Evolutionary conservation across 805 yeast species (phyloP).

Genomic region (Sugiyamaella boreocaroliniensis): DNA sequence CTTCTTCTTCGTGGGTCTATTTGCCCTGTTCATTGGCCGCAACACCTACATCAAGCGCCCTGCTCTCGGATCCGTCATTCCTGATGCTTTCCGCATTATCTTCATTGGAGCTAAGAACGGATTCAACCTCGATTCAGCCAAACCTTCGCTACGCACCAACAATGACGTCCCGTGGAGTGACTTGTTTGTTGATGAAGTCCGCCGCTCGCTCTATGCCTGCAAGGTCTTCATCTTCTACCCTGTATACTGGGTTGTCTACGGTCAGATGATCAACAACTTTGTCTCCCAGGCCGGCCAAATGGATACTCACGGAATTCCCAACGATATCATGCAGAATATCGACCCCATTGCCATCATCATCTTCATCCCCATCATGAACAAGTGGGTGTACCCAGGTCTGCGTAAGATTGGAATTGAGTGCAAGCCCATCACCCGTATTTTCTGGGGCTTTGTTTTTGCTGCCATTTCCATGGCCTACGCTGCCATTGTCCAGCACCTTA

Average conservation of each 20-base stretch:
- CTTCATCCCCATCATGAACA: conserved; percentile 69
- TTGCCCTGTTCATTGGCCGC: conserved; percentile 47
- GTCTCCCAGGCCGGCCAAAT: conserved; percentile 68
- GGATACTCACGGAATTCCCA: conserved; percentile 72
- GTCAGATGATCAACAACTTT: conserved; percentile 67
- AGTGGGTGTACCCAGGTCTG: conserved; percentile 48
- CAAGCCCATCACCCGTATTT: conserved; percentile 66
- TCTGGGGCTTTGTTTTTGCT: conserved; percentile 62
- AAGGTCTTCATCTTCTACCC: conserved; percentile 67
- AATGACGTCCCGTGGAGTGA: conserved; percentile 50
- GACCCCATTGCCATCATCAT: conserved; percentile 70
- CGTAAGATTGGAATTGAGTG: conserved; percentile 46
- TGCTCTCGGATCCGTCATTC: conserved; percentile 54
- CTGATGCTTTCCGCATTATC: conserved; percentile 43
- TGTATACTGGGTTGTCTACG: conserved; percentile 66
- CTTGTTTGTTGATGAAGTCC: conserved; percentile 66
- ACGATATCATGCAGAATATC: conserved; percentile 69
- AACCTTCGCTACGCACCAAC: conserved; percentile 44
- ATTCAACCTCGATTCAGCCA: conserved; percentile 48
- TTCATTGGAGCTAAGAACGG: conserved; percentile 42
- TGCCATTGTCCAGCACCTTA: conserved; percentile 64
- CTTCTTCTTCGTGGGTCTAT: conserved; percentile 56
- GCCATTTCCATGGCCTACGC: conserved; percentile 65
- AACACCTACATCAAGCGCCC: conserved; percentile 52
- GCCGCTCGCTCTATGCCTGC: conserved; percentile 60